Conservation (phyloP, 2,329 filamentous ascomycete genomes). For the Zasmidium angulare region DNA sequence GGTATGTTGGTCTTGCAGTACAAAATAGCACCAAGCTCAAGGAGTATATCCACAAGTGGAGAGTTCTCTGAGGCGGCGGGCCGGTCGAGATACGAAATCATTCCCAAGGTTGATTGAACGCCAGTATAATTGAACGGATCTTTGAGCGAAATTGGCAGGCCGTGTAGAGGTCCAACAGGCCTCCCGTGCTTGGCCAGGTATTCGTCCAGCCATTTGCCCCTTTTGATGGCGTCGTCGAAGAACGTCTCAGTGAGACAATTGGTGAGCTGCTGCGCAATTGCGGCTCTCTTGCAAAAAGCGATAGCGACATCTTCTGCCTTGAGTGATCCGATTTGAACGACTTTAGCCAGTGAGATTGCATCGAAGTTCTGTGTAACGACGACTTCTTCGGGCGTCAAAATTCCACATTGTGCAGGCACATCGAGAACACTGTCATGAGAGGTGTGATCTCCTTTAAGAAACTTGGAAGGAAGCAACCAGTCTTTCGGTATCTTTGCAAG, state of each 20-base stretch:
- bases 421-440: slow-evolving; percentile 42
- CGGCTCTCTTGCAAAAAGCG: slow-evolving; percentile 50
- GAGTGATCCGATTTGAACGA: slow-evolving; percentile 32
- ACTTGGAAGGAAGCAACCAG: slow-evolving; percentile 18
- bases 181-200: slow-evolving; percentile 21
- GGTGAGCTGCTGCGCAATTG: slow-evolving; percentile 38
- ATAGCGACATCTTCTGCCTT: slow-evolving; percentile 21
- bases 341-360: slow-evolving; percentile 40
- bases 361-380: slow-evolving; percentile 57
- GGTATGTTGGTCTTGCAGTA: slow-evolving; percentile 57
- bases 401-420: slow-evolving; percentile 52
- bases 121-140: slow-evolving; percentile 63
- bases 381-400: slow-evolving; percentile 52
- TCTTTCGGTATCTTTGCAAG: slow-evolving; percentile 15
- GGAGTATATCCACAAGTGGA: slow-evolving; percentile 38
- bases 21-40: slow-evolving; percentile 48
- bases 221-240: slow-evolving; percentile 43
- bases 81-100: slow-evolving; percentile 46
- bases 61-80: slow-evolving; percentile 32
- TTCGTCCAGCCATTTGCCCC: slow-evolving; percentile 27
- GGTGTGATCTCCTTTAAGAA: slow-evolving; percentile 13
- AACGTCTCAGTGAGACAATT: slow-evolving; percentile 36
- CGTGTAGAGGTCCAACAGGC: slow-evolving; percentile 40
- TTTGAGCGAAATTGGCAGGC: slow-evolving; percentile 58
- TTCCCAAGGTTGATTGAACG: slow-evolving; percentile 59